phyloP scores from a whole-genome alignment of 139 green algal species.

The Closterium sp. region DNA sequence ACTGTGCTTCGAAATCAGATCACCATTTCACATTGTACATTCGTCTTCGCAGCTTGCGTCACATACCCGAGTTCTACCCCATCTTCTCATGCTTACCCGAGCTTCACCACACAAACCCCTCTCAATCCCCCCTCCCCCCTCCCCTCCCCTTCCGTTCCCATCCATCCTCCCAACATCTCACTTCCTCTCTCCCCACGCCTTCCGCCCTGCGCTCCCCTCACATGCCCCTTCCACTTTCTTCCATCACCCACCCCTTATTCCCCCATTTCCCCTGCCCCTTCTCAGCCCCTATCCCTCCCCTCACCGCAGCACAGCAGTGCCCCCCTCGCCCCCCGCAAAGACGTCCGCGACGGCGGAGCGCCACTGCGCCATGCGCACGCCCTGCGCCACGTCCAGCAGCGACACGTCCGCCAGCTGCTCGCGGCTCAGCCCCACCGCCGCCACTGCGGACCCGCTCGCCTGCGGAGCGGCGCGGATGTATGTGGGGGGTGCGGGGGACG shows the following conservation, averaged over 20 bases:
- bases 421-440: background rate
- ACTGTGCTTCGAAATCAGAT: too few species aligned
- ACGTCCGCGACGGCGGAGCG: background rate
- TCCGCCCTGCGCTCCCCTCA: background rate
- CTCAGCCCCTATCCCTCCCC: too few species aligned
- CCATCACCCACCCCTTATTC: too few species aligned
- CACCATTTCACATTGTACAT: too few species aligned
- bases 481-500: too few species aligned
- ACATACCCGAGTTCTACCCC: background rate
- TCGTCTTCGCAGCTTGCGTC: background rate
- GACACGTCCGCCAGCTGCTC: background rate
- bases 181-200: background rate
- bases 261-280: too few species aligned
- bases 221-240: too few species aligned
- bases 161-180: background rate
- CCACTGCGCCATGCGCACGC: background rate
- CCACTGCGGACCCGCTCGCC: background rate
- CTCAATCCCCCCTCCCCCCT: background rate
- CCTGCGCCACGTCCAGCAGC: background rate
- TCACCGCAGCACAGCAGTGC: background rate
- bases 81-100: background rate
- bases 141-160: background rate
- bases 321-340: background rate
- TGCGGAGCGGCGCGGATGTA: background rate
- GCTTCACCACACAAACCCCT: background rate